These are phyloP conservation scores for Rhodotorula diobovata DNA, from an alignment of 768 basidiomycete species.

Conservation along the genomic window DNA sequence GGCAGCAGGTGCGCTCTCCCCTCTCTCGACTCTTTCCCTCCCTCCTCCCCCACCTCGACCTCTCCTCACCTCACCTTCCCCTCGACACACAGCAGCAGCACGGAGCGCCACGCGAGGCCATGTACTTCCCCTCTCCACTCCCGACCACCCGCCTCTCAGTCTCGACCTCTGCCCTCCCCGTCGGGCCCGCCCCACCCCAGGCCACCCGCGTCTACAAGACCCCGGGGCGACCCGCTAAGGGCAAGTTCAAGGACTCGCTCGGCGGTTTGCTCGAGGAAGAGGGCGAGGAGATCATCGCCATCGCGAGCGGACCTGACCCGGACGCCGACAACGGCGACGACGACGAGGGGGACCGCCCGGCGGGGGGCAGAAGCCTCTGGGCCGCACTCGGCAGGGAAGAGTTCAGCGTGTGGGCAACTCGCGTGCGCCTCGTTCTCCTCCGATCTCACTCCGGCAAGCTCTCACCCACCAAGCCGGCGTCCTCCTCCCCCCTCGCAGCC, in stretches of 20 bases:
- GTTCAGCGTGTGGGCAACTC: constrained; percentile 27
- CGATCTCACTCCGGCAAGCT: neutral
- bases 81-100: too few relatives aligned
- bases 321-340: constrained; percentile 1
- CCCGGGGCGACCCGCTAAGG: constrained; percentile 14
- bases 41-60: neutral
- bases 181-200: constrained; percentile 16
- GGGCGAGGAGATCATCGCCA: constrained; percentile 33
- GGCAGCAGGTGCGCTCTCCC: too few relatives aligned
- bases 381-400: constrained; percentile 32
- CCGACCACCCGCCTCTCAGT: constrained; percentile 34
- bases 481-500: constrained; percentile 1
- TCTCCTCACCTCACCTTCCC: neutral
- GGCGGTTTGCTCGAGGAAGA: constrained; percentile 38
- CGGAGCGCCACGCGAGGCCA: neutral
- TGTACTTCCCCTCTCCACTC: constrained; percentile 37
- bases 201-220: constrained; percentile 15
- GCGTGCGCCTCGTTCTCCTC: constrained; percentile 4
- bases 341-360: neutral
- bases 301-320: constrained; percentile 5
- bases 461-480: neutral
- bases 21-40: too few relatives aligned
- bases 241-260: constrained; percentile 32
- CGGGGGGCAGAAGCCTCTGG: constrained; percentile 9
- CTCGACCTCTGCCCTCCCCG: constrained; percentile 31